Conservation (phyloP, 2,329 filamentous ascomycete genomes). For the Beauveria bassiana region DNA sequence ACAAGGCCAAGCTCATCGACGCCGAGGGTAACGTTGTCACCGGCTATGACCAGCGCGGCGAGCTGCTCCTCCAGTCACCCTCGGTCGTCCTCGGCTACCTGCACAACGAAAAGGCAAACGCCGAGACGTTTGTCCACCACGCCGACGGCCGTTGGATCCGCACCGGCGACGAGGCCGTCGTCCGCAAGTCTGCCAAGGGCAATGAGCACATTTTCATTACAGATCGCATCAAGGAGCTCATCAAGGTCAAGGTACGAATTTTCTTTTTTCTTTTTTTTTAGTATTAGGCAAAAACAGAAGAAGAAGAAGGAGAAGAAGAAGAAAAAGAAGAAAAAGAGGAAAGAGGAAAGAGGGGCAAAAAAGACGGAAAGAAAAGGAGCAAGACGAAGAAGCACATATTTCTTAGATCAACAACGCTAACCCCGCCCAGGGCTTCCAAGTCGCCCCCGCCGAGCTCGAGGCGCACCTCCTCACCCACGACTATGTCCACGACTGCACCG, state of each 20-base stretch:
- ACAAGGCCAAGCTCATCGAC: constrained; percentile 56
- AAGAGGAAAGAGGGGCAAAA: neutral
- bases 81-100: constrained; percentile 76
- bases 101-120: constrained; percentile 75
- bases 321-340: neutral
- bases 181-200: constrained; percentile 55
- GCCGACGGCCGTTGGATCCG: constrained; percentile 68
- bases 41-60: constrained; percentile 64
- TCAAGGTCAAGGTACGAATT: constrained; percentile 61
- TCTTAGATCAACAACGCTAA: neutral
- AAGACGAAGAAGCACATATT: neutral
- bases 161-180: constrained; percentile 77
- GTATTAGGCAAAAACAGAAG: neutral
- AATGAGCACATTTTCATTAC: constrained; percentile 79
- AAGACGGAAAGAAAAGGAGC: neutral
- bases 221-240: constrained; percentile 65
- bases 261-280: neutral
- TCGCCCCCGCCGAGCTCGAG: constrained; percentile 72
- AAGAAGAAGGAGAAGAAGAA: neutral
- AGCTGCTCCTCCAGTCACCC: constrained; percentile 71
- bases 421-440: constrained; percentile 56
- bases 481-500: constrained; percentile 63
- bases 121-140: constrained; percentile 64
- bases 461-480: constrained; percentile 65
- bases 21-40: constrained; percentile 61